Evolutionary conservation across 2,329 filamentous ascomycete species (phyloP).

Genomic region (Clonostachys byssicola): DNA sequence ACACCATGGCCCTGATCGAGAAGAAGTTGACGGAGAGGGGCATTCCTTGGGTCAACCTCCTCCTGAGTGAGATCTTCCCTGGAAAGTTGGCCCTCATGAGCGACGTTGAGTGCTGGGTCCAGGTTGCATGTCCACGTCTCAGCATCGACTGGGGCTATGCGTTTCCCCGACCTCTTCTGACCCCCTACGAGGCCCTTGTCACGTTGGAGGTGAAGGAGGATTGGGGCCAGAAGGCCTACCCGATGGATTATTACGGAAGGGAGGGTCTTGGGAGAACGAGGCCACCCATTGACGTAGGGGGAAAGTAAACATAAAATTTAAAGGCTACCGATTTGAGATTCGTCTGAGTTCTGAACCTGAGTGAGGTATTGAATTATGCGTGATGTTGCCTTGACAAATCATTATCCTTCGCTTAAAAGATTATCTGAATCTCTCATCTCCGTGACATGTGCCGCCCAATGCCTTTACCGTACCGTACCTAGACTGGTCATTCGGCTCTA

Average conservation of each 20-base stretch:
- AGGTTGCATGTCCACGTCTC: slow-evolving; percentile 92
- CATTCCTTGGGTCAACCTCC: slow-evolving; percentile 77
- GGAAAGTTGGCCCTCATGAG: slow-evolving; percentile 90
- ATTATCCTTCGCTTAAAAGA: too few relatives aligned
- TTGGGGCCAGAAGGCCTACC: slow-evolving; percentile 76
- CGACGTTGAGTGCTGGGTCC: slow-evolving; percentile 97
- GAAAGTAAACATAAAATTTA: slow-evolving; percentile 7
- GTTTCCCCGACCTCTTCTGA: slow-evolving; percentile 82
- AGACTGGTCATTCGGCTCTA: too few relatives aligned
- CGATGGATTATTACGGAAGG: slow-evolving; percentile 97
- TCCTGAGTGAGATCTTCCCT: slow-evolving; percentile 94
- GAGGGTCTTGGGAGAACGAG: slow-evolving; percentile 84
- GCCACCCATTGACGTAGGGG: slow-evolving; percentile 20
- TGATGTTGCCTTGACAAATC: too few relatives aligned
- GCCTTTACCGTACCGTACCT: too few relatives aligned
- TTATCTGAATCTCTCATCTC: too few relatives aligned
- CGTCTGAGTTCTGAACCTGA: too few relatives aligned
- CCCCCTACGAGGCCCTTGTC: slow-evolving; percentile 91
- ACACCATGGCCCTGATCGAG: slow-evolving; percentile 87
- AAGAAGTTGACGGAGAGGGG: slow-evolving; percentile 64
- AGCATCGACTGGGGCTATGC: slow-evolving; percentile 99
- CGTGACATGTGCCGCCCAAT: too few relatives aligned
- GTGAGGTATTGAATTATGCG: too few relatives aligned
- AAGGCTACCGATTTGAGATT: background rate
- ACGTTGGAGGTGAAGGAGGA: slow-evolving; percentile 77